Evolutionary conservation across 148 eudicot species (phyloP).

Genomic region (Chenopodium quinoa): DNA sequence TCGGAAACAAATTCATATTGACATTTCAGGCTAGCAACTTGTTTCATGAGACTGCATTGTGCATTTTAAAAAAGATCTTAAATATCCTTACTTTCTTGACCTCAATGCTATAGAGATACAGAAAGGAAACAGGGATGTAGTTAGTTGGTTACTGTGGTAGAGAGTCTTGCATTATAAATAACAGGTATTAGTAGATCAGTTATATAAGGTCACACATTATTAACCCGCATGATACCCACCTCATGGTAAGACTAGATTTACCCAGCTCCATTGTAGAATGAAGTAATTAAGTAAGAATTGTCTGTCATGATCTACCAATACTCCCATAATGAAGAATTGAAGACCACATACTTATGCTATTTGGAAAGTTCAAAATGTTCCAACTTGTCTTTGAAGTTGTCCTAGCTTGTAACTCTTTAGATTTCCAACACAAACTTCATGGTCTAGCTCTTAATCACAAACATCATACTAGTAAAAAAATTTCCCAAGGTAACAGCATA

Average conservation of each 20-base stretch:
- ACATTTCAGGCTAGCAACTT: conserved; percentile 1
- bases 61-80: too few relatives aligned
- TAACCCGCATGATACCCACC: background rate
- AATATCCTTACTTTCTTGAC: background rate
- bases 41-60: background rate
- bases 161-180: background rate
- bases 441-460: background rate
- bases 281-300: background rate
- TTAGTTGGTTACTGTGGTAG: background rate
- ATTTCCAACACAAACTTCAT: background rate
- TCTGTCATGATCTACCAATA: background rate
- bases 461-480: background rate
- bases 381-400: background rate
- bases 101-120: background rate
- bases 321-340: background rate
- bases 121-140: too few relatives aligned
- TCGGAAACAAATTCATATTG: background rate
- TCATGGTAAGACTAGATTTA: background rate
- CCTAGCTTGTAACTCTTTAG: background rate
- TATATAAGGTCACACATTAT: background rate
- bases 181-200: background rate
- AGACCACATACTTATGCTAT: background rate
- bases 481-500: background rate
- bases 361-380: background rate
- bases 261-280: background rate